Percentiles rank a stretch among this genome's conserved stretches.
Evolutionary conservation across 2,329 filamentous ascomycete species (phyloP).

Genomic region (Fusarium liriodendri): DNA sequence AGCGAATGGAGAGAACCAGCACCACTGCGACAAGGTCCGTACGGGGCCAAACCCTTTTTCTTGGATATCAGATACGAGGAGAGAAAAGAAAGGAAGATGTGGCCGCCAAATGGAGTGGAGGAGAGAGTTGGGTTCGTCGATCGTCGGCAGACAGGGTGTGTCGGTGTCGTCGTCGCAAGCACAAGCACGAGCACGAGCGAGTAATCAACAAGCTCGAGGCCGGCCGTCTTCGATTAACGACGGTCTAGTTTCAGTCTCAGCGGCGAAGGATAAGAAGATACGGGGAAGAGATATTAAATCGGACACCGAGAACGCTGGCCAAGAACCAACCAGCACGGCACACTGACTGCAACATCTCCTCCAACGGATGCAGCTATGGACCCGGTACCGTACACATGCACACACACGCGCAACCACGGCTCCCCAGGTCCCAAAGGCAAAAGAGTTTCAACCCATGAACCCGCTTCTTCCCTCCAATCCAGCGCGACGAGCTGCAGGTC

Average conservation of each 20-base stretch:
- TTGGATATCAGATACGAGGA: background rate
- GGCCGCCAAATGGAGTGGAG: background rate
- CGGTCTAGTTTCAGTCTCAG: slow-evolving; percentile 24
- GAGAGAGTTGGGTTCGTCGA: background rate
- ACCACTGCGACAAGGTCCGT: background rate
- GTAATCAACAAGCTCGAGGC: slow-evolving; percentile 7
- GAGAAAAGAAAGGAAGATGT: background rate
- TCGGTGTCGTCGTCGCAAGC: slow-evolving; percentile 1
- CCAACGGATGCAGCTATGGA: slow-evolving; percentile 15
- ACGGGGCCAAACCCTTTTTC: slow-evolving; percentile 1
- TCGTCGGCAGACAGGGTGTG: slow-evolving; percentile 6
- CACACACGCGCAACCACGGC: slow-evolving; percentile 28
- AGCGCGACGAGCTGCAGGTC: slow-evolving; percentile 22
- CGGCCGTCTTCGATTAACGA: slow-evolving; percentile 13
- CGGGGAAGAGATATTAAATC: slow-evolving; percentile 31
- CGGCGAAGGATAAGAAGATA: slow-evolving; percentile 8
- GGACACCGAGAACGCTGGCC: slow-evolving; percentile 12
- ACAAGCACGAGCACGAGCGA: slow-evolving; percentile 6
- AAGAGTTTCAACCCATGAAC: slow-evolving; percentile 37
- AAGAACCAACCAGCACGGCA: background rate
- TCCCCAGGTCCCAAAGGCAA: slow-evolving; percentile 24
- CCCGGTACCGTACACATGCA: slow-evolving; percentile 12
- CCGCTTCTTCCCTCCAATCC: slow-evolving; percentile 43
- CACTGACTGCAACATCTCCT: slow-evolving; percentile 4
- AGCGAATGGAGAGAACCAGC: background rate